Evolutionary conservation across 108 stramenopile genomes (phyloP).

Genomic region (Pseudonitzschia delicatissima): DNA sequence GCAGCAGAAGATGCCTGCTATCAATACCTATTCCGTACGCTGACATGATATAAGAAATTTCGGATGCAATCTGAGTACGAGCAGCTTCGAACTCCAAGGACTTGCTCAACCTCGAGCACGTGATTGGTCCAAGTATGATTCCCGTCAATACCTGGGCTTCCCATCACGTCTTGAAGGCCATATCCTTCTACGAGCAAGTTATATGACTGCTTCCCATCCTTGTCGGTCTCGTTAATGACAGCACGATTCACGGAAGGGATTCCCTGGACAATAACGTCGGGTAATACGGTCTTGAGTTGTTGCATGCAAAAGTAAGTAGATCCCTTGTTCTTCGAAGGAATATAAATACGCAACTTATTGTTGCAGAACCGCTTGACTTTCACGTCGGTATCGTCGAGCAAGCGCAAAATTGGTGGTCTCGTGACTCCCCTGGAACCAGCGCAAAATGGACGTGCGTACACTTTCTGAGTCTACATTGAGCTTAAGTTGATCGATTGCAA

Average conservation of each 20-base stretch:
- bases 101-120: conserved; percentile 91
- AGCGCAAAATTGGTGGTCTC: conserved; percentile 71
- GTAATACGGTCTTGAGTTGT: conserved; percentile 87
- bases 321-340: conserved; percentile 65
- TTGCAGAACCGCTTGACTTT: conserved; percentile 64
- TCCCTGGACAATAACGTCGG: conserved; percentile 94
- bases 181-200: conserved; percentile 97
- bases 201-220: conserved; percentile 68
- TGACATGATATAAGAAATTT: conserved; percentile 95
- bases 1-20: conserved; percentile 88
- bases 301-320: conserved; percentile 80
- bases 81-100: conserved; percentile 98
- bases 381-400: conserved; percentile 70
- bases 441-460: conserved; percentile 80
- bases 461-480: conserved; percentile 81
- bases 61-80: conserved; percentile 84
- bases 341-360: conserved; percentile 77
- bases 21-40: conserved; percentile 97
- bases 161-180: conserved; percentile 94
- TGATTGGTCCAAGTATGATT: conserved; percentile 91
- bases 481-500: conserved; percentile 86
- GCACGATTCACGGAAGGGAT: conserved; percentile 93
- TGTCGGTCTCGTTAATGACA: conserved; percentile 94
- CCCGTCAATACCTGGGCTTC: conserved; percentile 90
- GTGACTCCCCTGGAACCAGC: conserved; percentile 66